phyloP scores from a whole-genome alignment of 2,329 filamentous ascomycete species.

The Hypoxylon sp. region DNA sequence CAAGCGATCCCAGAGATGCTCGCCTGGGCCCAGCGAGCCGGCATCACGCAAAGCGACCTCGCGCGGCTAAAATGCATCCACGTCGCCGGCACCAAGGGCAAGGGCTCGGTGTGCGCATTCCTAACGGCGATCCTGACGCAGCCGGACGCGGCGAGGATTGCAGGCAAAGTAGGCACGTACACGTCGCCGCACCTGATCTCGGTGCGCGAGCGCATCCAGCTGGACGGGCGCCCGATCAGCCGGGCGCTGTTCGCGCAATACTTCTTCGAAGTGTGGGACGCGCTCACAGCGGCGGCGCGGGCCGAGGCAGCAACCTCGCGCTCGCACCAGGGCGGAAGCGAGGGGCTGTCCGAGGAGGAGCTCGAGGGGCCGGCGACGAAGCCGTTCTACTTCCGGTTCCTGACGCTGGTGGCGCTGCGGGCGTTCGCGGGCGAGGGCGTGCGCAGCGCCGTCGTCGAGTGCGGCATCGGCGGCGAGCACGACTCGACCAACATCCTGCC shows the following conservation, averaged over 20 bases:
- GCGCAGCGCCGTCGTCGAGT: slow-evolving; percentile 85
- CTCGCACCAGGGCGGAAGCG: slow-evolving; percentile 28
- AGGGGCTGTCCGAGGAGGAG: slow-evolving; percentile 58
- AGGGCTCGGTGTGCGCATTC: slow-evolving; percentile 89
- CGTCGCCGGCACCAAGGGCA: slow-evolving; percentile 93
- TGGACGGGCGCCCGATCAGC: slow-evolving; percentile 78
- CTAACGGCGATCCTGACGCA: slow-evolving; percentile 79
- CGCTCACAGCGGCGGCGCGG: slow-evolving; percentile 58
- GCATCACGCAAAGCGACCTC: slow-evolving; percentile 70
- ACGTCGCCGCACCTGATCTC: slow-evolving; percentile 88
- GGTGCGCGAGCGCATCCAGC: slow-evolving; percentile 85
- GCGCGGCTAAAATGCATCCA: slow-evolving; percentile 69
- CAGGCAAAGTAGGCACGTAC: slow-evolving; percentile 75
- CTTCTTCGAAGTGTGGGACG: slow-evolving; percentile 88
- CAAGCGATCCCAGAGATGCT: slow-evolving; percentile 85
- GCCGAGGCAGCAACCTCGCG: slow-evolving; percentile 39
- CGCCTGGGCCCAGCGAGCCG: slow-evolving; percentile 80
- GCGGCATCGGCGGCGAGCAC: slow-evolving; percentile 93
- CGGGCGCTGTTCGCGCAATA: slow-evolving; percentile 78
- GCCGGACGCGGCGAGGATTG: slow-evolving; percentile 50
- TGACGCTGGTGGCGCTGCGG: slow-evolving; percentile 90
- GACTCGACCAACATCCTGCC: slow-evolving; percentile 90
- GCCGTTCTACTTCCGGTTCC: slow-evolving; percentile 91
- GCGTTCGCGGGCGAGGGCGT: slow-evolving; percentile 83
- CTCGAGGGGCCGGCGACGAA: slow-evolving; percentile 72